Base-by-base conservation (phyloP, 2,329 filamentous ascomycete genomes). In the Penicillium sp. region DNA sequence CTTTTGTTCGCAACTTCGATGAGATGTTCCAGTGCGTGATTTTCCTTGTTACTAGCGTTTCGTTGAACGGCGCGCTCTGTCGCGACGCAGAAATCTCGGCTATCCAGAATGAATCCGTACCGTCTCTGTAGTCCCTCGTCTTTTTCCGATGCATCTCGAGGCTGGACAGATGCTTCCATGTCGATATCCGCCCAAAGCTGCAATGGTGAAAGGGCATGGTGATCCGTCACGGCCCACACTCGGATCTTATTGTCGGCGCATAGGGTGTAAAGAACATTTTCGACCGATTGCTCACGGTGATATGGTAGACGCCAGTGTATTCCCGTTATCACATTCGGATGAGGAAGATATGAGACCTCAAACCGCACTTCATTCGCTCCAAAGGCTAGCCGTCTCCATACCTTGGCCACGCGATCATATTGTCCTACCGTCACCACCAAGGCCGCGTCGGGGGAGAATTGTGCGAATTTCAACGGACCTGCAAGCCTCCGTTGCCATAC, bases 241-340 rank as follows among this genome's bases (percentile, higher is more conserved):
- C 93, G 85, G 60, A 98, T 78, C 49, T 88, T 80, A 56, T 89
- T 87, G 71, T 99, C 95, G 14, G 86, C 83, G 65, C 91, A 96
- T 62, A 93, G 86, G 0, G 95, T 96, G 70, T 96, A 98, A 1
- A 99, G 82, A 0, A 96, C 88, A 73, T 96, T 95, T 39, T 95
- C 90, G 54, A 89, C 84, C 6, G 86, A 86, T 70, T 96, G 90
- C 35, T 93, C 90, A 14, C 86, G 77, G 68, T 95, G 86, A 60
- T 86, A 85, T 6, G 91, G 90, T 60, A 86, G 85, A 47, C 91
- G 87, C 96, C 96, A 99, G 71, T 93, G 88, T 58, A 96, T 77
- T 58, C 85, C 86, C 3, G 90, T 93, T n/a, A 99, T 86, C 1
- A 88, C 77, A 26, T 84, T 82, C 1, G 91, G 90, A 71, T 99